phyloP scores from a whole-genome alignment of 1,284 basidiomycete species.

The Volvariella surrecta region DNA sequence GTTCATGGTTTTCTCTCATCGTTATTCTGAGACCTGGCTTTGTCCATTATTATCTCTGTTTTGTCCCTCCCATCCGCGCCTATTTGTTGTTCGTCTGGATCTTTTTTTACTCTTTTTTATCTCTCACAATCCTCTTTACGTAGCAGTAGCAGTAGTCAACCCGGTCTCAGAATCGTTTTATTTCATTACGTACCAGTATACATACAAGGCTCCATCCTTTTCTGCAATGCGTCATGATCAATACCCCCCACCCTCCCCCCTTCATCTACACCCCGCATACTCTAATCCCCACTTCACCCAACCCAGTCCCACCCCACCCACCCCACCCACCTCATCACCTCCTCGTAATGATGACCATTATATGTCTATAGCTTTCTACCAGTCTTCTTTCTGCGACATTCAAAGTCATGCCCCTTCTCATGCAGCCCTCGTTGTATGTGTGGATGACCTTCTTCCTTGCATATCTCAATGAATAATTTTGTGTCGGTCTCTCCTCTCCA shows the following conservation, averaged over 20 bases:
- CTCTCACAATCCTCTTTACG: conserved; percentile 11
- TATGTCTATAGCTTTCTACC: not conserved
- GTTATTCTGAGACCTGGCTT: conserved; percentile 13
- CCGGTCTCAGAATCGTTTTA: conserved; percentile 1
- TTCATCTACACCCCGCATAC: conserved; percentile 2
- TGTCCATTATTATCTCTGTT: conserved; percentile 11
- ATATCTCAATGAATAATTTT: conserved; percentile 13
- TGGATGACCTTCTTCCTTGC: conserved; percentile 14
- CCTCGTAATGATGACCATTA: too few relatives aligned
- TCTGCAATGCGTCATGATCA: too few relatives aligned
- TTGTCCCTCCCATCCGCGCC: conserved; percentile 8
- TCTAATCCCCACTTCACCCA: too few relatives aligned
- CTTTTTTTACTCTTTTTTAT: conserved; percentile 31
- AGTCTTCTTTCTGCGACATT: too few relatives aligned
- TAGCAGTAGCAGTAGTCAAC: conserved; percentile 6
- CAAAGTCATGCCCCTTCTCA: too few relatives aligned
- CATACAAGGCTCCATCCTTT: too few relatives aligned
- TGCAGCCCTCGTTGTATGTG: conserved; percentile 1
- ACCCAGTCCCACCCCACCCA: too few relatives aligned
- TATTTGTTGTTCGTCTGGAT: conserved; percentile 35
- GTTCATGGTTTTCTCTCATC: conserved; percentile 3
- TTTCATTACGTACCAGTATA: too few relatives aligned
- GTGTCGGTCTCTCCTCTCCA: too few relatives aligned
- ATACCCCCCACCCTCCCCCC: too few relatives aligned
- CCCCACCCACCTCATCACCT: too few relatives aligned